Percentiles rank a stretch among this genome's conserved stretches.
phyloP scores from a whole-genome alignment of 2,329 filamentous ascomycete species.

The Colletotrichum shisoi region DNA sequence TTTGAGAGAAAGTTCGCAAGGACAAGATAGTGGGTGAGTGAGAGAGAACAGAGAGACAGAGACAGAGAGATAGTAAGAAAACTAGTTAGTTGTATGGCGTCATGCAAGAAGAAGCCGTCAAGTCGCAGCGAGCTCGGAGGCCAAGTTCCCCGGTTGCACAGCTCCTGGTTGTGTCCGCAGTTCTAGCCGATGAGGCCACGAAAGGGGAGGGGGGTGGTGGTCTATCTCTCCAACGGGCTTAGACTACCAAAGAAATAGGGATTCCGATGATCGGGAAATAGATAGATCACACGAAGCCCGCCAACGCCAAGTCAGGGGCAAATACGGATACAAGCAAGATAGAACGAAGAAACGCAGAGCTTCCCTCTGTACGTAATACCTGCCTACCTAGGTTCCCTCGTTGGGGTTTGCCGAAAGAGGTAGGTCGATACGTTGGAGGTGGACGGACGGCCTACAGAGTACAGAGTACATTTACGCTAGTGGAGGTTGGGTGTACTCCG shows the following conservation, averaged over 20 bases:
- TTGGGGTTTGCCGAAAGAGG: constrained; percentile 23
- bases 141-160: neutral
- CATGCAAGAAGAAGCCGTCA: neutral
- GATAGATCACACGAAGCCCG: too few relatives aligned
- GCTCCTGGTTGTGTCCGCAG: constrained; percentile 1
- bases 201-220: too few relatives aligned
- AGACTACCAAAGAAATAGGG: neutral
- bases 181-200: constrained; percentile 2
- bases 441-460: constrained; percentile 6
- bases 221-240: too few relatives aligned
- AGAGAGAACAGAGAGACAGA: too few relatives aligned
- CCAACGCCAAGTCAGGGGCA: neutral
- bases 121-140: constrained; percentile 17
- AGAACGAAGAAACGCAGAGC: neutral
- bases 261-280: constrained; percentile 2
- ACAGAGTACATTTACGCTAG: constrained; percentile 11
- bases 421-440: constrained; percentile 31
- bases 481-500: constrained; percentile 22
- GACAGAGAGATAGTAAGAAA: too few relatives aligned
- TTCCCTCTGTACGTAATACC: constrained; percentile 26
- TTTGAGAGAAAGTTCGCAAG: neutral
- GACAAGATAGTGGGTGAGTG: too few relatives aligned
- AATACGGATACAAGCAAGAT: neutral
- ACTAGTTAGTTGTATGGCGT: neutral
- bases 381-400: constrained; percentile 16